phyloP scores from a whole-genome alignment of 169 alveolate species.

The Plasmodium malariae region DNA sequence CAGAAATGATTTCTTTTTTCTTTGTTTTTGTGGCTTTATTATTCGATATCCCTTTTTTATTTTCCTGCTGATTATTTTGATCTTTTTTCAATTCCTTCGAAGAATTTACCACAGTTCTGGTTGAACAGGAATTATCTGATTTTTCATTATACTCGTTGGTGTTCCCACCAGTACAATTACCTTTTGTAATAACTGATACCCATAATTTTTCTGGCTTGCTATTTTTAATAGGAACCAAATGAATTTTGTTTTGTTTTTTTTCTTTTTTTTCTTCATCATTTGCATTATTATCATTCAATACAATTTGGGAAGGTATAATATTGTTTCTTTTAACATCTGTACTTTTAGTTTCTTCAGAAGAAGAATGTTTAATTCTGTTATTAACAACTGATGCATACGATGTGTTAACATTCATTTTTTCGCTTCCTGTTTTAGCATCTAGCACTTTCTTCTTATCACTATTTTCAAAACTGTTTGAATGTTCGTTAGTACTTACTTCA shows the following conservation, averaged over 20 bases:
- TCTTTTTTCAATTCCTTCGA: conserved; percentile 52
- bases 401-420: conserved; percentile 22
- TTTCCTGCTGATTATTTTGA: neutral
- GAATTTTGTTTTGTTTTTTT: conserved; percentile 45
- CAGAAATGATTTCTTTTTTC: conserved; percentile 24
- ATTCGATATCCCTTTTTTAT: conserved; percentile 9
- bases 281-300: neutral
- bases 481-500: conserved; percentile 12
- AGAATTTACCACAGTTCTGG: conserved; percentile 23
- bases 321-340: neutral
- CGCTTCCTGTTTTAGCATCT: conserved; percentile 6
- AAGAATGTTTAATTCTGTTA: conserved; percentile 15
- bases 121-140: conserved; percentile 3
- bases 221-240: conserved; percentile 36
- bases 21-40: conserved; percentile 32
- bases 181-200: conserved; percentile 69
- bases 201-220: conserved; percentile 48
- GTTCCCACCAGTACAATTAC: conserved; percentile 2
- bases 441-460: conserved; percentile 7
- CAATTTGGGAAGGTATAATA: neutral
- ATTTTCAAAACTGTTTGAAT: neutral
- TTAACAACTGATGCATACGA: conserved; percentile 72
- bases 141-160: conserved; percentile 19
- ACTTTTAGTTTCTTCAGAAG: conserved; percentile 23
- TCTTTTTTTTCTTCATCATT: conserved; percentile 38